A percentile compares a stretch with the other conserved stretches of the same genome.
Evolutionary conservation across 2,329 filamentous ascomycete genomes (phyloP).

Genomic region (Elsinoe batatas): DNA sequence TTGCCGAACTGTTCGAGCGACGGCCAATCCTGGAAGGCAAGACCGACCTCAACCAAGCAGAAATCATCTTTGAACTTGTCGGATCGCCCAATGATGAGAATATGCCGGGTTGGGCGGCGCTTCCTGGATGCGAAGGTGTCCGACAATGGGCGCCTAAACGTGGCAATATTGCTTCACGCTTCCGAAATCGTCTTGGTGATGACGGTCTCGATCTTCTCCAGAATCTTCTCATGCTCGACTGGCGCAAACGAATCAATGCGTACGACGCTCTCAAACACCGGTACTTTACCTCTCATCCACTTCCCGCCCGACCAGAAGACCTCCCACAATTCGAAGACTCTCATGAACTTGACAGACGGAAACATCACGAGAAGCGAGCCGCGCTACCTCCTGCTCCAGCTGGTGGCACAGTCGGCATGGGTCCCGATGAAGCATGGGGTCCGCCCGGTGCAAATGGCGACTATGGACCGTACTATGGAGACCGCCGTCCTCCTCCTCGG

Average conservation of each 20-base stretch:
- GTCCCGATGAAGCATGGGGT: slow-evolving; percentile 42
- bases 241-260: slow-evolving; percentile 80
- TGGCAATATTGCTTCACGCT: slow-evolving; percentile 62
- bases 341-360: slow-evolving; percentile 89
- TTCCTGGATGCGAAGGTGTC: slow-evolving; percentile 73
- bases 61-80: slow-evolving; percentile 88
- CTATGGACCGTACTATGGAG: slow-evolving; percentile 23
- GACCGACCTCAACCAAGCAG: slow-evolving; percentile 79
- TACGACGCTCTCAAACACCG: slow-evolving; percentile 86
- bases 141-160: slow-evolving; percentile 50
- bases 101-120: slow-evolving; percentile 81
- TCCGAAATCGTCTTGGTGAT: slow-evolving; percentile 52
- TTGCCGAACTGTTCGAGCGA: slow-evolving; percentile 92
- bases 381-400: slow-evolving; percentile 82
- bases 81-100: slow-evolving; percentile 79
- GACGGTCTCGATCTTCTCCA: slow-evolving; percentile 68
- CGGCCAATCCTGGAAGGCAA: slow-evolving; percentile 88
- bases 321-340: slow-evolving; percentile 90
- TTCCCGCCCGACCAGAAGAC: slow-evolving; percentile 72
- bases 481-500: slow-evolving; percentile 20
- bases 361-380: slow-evolving; percentile 76
- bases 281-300: slow-evolving; percentile 73
- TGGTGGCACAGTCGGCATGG: slow-evolving; percentile 77
- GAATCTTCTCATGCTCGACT: slow-evolving; percentile 80
- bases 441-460: slow-evolving; percentile 19